Conservation (phyloP, 441 rosid species). For the Raphanus hybrid region DNA sequence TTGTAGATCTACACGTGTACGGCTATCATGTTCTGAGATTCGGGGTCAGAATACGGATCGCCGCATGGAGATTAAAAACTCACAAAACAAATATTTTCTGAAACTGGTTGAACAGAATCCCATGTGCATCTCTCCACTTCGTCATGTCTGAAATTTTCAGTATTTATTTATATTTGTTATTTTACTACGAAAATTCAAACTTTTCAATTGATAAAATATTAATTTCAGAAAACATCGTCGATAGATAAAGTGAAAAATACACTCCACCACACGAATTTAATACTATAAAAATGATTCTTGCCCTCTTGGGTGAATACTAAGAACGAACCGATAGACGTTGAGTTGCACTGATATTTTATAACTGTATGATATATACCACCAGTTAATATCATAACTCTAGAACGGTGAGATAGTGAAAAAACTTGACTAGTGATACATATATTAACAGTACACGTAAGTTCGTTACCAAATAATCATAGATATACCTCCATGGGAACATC, state of each 20-base stretch:
- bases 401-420: no score
- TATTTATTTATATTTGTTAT: not conserved
- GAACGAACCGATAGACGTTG: not conserved
- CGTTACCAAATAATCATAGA: no score
- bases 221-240: not conserved
- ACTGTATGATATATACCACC: no score
- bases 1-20: conserved; percentile 36
- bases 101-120: conserved; percentile 42
- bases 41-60: conserved; percentile 30
- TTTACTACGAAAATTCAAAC: not conserved
- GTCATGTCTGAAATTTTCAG: conserved; percentile 32
- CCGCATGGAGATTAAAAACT: conserved; percentile 28
- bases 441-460: no score
- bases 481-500: no score
- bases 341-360: not conserved
- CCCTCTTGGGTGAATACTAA: not conserved
- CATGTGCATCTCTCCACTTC: conserved; percentile 47
- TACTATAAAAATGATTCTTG: not conserved
- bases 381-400: no score
- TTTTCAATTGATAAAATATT: not conserved
- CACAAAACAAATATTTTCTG: conserved; percentile 26
- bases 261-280: conserved; percentile 1
- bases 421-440: no score
- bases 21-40: not conserved
- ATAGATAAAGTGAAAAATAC: not conserved